A percentile compares a stretch with the other conserved stretches of the same genome.
Conservation (phyloP, 805 yeast genomes). For the Yarrowia hollandica region DNA sequence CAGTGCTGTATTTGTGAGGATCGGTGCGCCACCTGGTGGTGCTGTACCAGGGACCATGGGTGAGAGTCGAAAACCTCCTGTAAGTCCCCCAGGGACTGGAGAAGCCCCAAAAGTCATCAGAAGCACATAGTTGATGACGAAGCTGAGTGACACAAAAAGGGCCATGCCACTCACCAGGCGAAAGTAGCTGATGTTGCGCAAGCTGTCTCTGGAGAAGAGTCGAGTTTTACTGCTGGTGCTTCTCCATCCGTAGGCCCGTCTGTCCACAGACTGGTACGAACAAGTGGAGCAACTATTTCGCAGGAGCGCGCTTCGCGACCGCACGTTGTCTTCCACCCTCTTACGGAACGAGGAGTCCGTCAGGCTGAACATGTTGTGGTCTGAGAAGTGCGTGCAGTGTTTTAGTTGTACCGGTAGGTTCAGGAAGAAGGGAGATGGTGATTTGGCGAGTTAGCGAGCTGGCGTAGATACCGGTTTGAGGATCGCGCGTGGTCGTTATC, state of each 20-base stretch:
- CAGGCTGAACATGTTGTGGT: not conserved
- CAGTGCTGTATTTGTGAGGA: conserved; percentile 34
- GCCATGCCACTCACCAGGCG: conserved; percentile 3
- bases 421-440: too few relatives aligned
- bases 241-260: conserved; percentile 17
- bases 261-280: conserved; percentile 18
- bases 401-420: not conserved
- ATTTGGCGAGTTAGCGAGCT: too few relatives aligned
- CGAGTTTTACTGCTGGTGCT: not conserved
- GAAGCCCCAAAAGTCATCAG: not conserved
- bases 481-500: too few relatives aligned
- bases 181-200: conserved; percentile 1
- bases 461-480: too few relatives aligned
- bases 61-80: not conserved
- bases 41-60: conserved; percentile 25
- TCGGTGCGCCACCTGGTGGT: conserved; percentile 13
- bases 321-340: conserved; percentile 12
- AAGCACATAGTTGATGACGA: conserved; percentile 15
- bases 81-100: conserved; percentile 19
- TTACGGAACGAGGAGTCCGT: conserved; percentile 18
- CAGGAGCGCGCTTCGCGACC: conserved; percentile 1
- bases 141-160: conserved; percentile 21
- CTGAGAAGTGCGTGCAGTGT: not conserved
- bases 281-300: not conserved
- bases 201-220: not conserved